Percentiles rank a stretch among this genome's conserved stretches.
These are phyloP conservation scores for Kazachstania martiniae DNA, from an alignment of 805 yeast genomes.

Conservation along the genomic window DNA sequence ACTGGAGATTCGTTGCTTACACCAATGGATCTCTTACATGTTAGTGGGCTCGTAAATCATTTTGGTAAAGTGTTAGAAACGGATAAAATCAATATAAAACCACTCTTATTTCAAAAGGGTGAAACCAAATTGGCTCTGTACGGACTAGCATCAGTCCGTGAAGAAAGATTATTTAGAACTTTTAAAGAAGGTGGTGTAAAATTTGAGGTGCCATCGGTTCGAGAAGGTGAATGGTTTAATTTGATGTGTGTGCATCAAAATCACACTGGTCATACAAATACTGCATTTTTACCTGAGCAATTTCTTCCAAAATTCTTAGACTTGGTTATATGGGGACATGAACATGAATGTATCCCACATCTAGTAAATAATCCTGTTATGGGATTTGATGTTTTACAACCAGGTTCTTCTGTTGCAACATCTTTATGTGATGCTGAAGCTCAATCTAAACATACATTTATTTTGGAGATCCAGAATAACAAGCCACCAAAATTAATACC, in stretches of 20 bases:
- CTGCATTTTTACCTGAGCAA: conserved; percentile 75
- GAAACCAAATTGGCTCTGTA: conserved; percentile 71
- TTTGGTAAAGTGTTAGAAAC: conserved; percentile 74
- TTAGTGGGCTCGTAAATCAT: conserved; percentile 77
- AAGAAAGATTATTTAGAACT: conserved; percentile 74
- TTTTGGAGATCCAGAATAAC: conserved; percentile 50
- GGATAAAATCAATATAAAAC: conserved; percentile 63
- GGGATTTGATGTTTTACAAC: conserved; percentile 74
- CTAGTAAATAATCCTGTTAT: conserved; percentile 43
- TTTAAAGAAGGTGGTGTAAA: conserved; percentile 73
- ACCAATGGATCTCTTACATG: conserved; percentile 77
- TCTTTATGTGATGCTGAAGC: conserved; percentile 80
- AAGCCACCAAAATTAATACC: conserved; percentile 46
- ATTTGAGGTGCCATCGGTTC: conserved; percentile 57
- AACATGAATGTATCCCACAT: conserved; percentile 81
- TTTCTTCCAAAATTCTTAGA: conserved; percentile 76
- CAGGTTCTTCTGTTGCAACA: conserved; percentile 92
- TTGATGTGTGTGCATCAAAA: conserved; percentile 87
- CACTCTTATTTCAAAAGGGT: conserved; percentile 77
- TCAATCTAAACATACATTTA: conserved; percentile 59
- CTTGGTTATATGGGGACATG: conserved; percentile 93
- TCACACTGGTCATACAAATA: conserved; percentile 68
- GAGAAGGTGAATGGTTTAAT: conserved; percentile 66
- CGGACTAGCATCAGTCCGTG: conserved; percentile 82
- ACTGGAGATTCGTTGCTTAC: conserved; percentile 76